Base-by-base conservation (phyloP, 345 rosid species). In the Barbarea vulgaris region DNA sequence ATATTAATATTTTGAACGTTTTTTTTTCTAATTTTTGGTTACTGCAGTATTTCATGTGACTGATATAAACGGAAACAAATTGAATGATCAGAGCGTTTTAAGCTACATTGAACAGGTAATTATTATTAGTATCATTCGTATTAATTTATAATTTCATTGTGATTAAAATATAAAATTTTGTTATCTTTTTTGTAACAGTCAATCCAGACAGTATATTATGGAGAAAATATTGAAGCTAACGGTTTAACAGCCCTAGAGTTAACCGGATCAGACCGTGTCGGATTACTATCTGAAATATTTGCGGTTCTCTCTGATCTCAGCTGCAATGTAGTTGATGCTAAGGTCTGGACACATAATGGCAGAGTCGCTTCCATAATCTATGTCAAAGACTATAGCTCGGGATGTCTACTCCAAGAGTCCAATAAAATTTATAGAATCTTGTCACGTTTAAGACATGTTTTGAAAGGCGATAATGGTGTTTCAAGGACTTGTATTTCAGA, bases 41-140 rank as follows among this genome's bases (percentile, higher is more conserved):
- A 53, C 55, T 86, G 84, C 89, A 95, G 99, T 92, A 77, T 95
- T 92, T 55, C 94, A 95, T 74, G 99, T 95, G 81, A 90, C 97
- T 62, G 97, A 95, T 81, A 27, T 86, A 17, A 82, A 85, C 60
- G 99, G 99, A 61, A 86, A 92, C 80, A 95, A 95, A 69, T 74
- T 95, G 58, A 89, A 93, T 9, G 97, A 90, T 53, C 87, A 84
- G 73, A 89, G 90, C 54, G 94, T 90, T 54, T 84, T 95, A 24
- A 86, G 73, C 70, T 92, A 85, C 86, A 92, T 95, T 19, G 93
- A 92, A 70, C 93, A 91, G 97, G 98, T 93, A 76, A 41, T n/a
- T 41, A 13, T 41, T 41, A 41, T 4, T 41, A 13, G 46, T 41
- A 41, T 1, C 1, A 39, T 39, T n/a, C n/a, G n/a, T n/a, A n/a